Percentiles rank a stretch among this genome's conserved stretches.
Evolutionary conservation across 108 stramenopile species (phyloP).

Genomic region (Skeletonema tropicum): DNA sequence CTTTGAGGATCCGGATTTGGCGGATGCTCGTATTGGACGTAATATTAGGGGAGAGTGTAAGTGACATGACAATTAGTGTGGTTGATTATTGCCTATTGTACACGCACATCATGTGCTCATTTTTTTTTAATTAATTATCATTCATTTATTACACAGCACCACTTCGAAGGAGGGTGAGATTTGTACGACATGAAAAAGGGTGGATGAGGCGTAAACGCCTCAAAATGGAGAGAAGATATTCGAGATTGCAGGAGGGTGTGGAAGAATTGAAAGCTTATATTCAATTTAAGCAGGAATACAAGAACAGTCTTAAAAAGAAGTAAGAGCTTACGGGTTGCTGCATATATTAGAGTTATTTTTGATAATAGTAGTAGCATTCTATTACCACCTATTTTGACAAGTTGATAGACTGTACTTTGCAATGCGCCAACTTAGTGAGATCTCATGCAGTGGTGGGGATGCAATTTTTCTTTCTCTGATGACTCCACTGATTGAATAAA

Average conservation of each 20-base stretch:
- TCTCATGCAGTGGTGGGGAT: no score
- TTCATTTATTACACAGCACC: conserved; percentile 14
- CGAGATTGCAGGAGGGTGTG: conserved; percentile 38
- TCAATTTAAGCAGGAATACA: conserved; percentile 43
- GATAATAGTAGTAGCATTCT: background rate
- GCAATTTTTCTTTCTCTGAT: no score
- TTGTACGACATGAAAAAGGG: conserved; percentile 41
- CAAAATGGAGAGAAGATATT: conserved; percentile 38
- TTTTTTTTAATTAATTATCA: background rate
- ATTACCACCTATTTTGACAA: no score
- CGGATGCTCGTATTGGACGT: conserved; percentile 40
- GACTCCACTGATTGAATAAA: background rate
- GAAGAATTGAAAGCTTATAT: conserved; percentile 48
- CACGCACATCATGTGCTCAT: background rate
- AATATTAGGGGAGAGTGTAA: conserved; percentile 43
- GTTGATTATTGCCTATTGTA: background rate
- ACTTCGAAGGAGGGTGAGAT: conserved; percentile 36
- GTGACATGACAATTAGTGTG: background rate
- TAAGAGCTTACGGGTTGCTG: background rate
- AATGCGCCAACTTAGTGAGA: no score
- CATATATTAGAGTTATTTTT: no score
- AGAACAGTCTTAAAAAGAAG: no score
- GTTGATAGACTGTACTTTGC: no score
- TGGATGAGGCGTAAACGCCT: conserved; percentile 52
- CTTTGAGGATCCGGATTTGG: conserved; percentile 49